Conservation (phyloP, 306 rosid genomes). For the Castanopsis chinensis region DNA sequence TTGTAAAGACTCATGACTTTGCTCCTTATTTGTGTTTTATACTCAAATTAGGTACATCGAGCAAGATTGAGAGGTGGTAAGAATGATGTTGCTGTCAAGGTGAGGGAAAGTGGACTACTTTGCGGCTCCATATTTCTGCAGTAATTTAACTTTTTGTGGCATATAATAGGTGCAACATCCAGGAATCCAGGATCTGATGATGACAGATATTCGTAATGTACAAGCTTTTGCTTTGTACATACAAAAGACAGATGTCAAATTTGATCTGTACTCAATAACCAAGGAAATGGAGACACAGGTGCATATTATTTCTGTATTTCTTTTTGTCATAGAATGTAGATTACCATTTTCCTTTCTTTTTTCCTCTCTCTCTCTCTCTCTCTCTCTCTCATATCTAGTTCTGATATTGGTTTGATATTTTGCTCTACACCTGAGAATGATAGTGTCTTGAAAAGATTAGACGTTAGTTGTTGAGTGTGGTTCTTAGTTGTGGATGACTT, state of each 20-base stretch:
- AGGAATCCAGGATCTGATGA: slow-evolving; percentile 95
- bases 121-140: slow-evolving; percentile 12
- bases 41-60: slow-evolving; percentile 68
- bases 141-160: slow-evolving; percentile 33
- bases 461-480: neutral
- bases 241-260: slow-evolving; percentile 92
- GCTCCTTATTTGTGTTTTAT: slow-evolving; percentile 29
- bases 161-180: slow-evolving; percentile 91
- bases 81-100: slow-evolving; percentile 89
- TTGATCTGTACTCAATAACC: slow-evolving; percentile 86
- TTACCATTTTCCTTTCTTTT: neutral
- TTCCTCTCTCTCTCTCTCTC: neutral
- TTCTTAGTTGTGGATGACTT: slow-evolving; percentile 13
- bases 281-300: slow-evolving; percentile 99
- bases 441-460: neutral
- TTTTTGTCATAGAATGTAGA: neutral
- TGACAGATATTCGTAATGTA: slow-evolving; percentile 91
- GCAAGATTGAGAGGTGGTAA: slow-evolving; percentile 79
- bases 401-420: neutral
- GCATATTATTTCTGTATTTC: slow-evolving; percentile 19
- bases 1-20: slow-evolving; percentile 15
- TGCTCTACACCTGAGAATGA: neutral
- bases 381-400: neutral
- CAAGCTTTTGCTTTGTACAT: slow-evolving; percentile 89
- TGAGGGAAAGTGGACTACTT: slow-evolving; percentile 32